These are phyloP conservation scores for Apiospora malaysiana DNA, from an alignment of 2,329 filamentous ascomycete genomes.

Conservation along the genomic window DNA sequence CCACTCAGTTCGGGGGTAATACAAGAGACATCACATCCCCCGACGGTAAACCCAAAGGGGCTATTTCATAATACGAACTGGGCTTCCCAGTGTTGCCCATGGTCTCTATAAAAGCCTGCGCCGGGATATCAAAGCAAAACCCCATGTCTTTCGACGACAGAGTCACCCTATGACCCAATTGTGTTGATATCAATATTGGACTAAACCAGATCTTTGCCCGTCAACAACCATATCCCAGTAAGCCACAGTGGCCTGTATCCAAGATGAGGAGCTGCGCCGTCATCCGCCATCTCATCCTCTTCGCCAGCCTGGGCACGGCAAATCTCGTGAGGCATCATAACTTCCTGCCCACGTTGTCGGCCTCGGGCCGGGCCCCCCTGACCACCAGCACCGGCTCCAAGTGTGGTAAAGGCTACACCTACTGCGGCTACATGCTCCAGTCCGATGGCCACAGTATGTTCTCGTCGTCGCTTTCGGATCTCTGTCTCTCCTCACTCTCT, in stretches of 20 bases:
- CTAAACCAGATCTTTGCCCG: too few species aligned
- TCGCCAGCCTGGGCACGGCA: background rate
- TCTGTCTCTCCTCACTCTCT: background rate
- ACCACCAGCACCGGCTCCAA: slow-evolving; percentile 27
- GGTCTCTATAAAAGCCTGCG: background rate
- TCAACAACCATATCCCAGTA: too few species aligned
- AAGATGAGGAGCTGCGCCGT: background rate
- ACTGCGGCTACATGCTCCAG: slow-evolving; percentile 40
- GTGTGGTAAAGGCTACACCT: slow-evolving; percentile 42
- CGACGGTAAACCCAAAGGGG: background rate
- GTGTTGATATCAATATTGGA: too few species aligned
- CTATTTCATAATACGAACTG: background rate
- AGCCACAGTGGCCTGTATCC: too few species aligned
- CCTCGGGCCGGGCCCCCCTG: slow-evolving; percentile 15
- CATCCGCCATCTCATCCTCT: background rate
- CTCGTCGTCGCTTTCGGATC: background rate
- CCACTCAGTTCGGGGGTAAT: background rate
- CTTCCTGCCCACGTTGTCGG: slow-evolving; percentile 8
- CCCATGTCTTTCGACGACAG: background rate
- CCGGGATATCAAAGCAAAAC: too few species aligned
- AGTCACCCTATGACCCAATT: background rate
- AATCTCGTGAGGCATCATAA: background rate
- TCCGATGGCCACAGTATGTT: slow-evolving; percentile 34
- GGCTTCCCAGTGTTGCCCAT: background rate
- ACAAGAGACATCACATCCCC: background rate